phyloP scores from a whole-genome alignment of 148 eudicot genomes.

The Gaultheria prostrata region DNA sequence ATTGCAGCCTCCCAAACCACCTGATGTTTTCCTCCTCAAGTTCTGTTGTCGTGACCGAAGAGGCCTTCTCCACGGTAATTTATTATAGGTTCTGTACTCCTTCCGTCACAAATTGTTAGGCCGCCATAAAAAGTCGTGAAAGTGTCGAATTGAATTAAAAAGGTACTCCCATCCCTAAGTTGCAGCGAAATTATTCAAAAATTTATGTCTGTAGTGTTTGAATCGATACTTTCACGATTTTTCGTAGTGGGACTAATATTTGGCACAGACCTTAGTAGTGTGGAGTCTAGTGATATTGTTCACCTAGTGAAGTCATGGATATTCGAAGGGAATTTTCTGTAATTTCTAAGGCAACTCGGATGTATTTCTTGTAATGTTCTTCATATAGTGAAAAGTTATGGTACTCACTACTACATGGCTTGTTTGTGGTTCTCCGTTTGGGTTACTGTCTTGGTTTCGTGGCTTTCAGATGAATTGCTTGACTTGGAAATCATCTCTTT shows the following conservation, averaged over 20 bases:
- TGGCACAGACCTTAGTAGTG: not conserved
- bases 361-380: not conserved
- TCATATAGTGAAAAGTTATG: not conserved
- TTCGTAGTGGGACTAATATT: not conserved
- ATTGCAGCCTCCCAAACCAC: conserved; percentile 55
- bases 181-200: not conserved
- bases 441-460: not conserved
- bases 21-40: conserved; percentile 82
- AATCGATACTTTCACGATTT: not conserved
- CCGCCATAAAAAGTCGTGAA: too few species aligned
- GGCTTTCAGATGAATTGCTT: not conserved
- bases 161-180: too few species aligned
- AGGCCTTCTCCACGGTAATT: conserved; percentile 83
- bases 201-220: not conserved
- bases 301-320: not conserved
- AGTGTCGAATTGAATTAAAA: too few species aligned
- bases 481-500: not conserved
- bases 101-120: not conserved
- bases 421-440: not conserved
- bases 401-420: not conserved
- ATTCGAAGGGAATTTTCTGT: not conserved
- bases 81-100: not conserved
- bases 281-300: not conserved
- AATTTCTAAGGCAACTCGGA: not conserved
- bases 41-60: conserved; percentile 63